These are phyloP conservation scores for Bruguiera parviflora DNA, from an alignment of 345 rosid species.

Conservation along the genomic window DNA sequence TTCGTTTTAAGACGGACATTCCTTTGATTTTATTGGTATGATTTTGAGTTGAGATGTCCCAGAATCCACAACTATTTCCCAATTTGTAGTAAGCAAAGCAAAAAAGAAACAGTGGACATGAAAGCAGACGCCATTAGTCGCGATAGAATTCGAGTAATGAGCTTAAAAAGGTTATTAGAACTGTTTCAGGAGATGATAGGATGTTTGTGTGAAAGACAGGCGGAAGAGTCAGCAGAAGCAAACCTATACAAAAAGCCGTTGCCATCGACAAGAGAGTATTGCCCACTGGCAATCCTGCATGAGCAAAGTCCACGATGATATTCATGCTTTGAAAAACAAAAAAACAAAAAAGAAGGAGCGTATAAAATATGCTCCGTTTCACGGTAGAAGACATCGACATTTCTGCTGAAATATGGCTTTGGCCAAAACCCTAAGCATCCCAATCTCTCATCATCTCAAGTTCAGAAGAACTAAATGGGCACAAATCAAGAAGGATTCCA, in stretches of 20 bases:
- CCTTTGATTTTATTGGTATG: no score
- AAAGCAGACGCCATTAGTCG: no score
- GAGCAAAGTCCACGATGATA: conserved; percentile 16
- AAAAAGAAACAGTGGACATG: neutral
- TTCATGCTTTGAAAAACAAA: neutral
- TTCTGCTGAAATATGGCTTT: neutral
- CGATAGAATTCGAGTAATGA: no score
- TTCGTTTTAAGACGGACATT: no score
- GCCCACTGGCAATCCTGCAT: conserved; percentile 47
- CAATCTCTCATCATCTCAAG: neutral
- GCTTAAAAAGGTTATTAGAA: neutral
- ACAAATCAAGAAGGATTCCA: neutral
- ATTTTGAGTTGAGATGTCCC: no score
- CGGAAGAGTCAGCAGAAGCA: conserved; percentile 10
- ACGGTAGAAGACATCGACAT: no score
- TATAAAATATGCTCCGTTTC: no score
- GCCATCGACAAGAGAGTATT: conserved; percentile 27
- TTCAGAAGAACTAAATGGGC: neutral
- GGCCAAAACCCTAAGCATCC: conserved; percentile 1
- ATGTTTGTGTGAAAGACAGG: neutral
- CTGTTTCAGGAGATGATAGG: no score
- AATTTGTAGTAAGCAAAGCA: neutral
- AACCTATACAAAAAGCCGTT: conserved; percentile 48
- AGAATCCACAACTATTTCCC: neutral
- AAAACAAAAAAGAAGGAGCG: no score